Percentiles rank a stretch among this genome's conserved stretches.
These are phyloP conservation scores for Penicillium crystallinum DNA, from an alignment of 495 filamentous ascomycete species.

Conservation along the genomic window DNA sequence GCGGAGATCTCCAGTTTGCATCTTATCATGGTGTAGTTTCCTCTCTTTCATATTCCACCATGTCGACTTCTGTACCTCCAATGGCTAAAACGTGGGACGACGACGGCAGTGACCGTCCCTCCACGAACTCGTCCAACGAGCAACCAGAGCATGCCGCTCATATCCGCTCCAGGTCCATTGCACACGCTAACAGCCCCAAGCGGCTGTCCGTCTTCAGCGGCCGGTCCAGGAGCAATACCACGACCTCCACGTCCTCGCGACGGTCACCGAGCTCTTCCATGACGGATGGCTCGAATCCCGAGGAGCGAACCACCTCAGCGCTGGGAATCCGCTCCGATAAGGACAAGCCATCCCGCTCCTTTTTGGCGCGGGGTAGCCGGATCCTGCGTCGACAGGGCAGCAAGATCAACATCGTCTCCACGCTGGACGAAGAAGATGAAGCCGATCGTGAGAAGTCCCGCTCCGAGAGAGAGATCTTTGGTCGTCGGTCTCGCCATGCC, in stretches of 20 bases:
- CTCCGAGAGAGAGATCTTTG: conserved; percentile 34
- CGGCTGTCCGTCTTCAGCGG: conserved; percentile 40
- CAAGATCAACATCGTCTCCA: conserved; percentile 46
- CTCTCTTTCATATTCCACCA: conserved; percentile 3
- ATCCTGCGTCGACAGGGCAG: conserved; percentile 49
- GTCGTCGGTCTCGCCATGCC: conserved; percentile 28
- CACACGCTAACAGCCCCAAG: conserved; percentile 38
- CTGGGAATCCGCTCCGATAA: conserved; percentile 30
- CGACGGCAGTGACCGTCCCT: conserved; percentile 32
- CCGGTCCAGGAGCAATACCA: conserved; percentile 44
- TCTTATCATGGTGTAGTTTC: conserved; percentile 11
- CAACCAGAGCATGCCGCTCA: conserved; percentile 35
- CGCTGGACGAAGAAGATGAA: conserved; percentile 44
- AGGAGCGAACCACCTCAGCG: conserved; percentile 31
- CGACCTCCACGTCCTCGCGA: conserved; percentile 35
- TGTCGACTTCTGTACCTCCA: conserved; percentile 1
- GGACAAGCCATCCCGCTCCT: conserved; percentile 39
- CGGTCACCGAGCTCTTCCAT: conserved; percentile 38
- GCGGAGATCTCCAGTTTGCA: conserved; percentile 10
- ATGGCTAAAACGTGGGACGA: conserved; percentile 19
- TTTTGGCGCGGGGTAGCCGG: conserved; percentile 46
- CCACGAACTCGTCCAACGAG: conserved; percentile 36
- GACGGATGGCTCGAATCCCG: conserved; percentile 26
- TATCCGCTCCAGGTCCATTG: conserved; percentile 40
- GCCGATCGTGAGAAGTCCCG: conserved; percentile 31